Percentiles rank a stretch among this genome's conserved stretches.
Evolutionary conservation across 2,329 filamentous ascomycete species (phyloP).

Genomic region (Epichloe elymi): DNA sequence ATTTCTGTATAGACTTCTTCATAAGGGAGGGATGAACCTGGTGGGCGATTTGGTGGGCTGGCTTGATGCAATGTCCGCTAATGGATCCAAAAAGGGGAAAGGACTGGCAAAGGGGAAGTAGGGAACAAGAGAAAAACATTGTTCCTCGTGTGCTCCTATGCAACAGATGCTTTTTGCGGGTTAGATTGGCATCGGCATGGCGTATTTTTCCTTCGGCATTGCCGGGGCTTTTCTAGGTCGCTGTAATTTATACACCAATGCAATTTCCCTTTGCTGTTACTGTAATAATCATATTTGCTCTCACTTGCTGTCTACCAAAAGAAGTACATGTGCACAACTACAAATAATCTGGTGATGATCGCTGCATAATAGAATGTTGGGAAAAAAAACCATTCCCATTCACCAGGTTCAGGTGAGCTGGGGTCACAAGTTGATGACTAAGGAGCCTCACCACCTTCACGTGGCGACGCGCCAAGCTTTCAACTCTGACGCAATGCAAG

Average conservation of each 20-base stretch:
- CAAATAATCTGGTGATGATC: neutral
- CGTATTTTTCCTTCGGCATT: conserved; percentile 31
- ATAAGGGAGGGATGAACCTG: conserved; percentile 17
- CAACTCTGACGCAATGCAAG: neutral
- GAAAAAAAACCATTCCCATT: no score
- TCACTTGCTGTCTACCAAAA: neutral
- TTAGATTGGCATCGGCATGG: conserved; percentile 37
- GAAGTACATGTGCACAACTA: no score
- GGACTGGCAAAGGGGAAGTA: conserved; percentile 33
- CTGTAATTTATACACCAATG: conserved; percentile 52
- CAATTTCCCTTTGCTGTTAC: conserved; percentile 33
- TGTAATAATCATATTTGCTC: neutral
- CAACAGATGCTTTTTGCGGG: conserved; percentile 29
- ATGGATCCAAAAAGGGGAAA: conserved; percentile 29
- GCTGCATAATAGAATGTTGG: neutral
- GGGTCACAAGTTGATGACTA: conserved; percentile 3
- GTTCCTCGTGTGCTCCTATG: conserved; percentile 20
- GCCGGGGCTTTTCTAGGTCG: conserved; percentile 37
- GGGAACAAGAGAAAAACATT: conserved; percentile 23
- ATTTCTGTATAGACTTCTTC: conserved; percentile 29
- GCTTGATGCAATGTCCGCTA: conserved; percentile 24
- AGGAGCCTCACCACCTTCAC: neutral
- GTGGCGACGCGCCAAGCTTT: neutral
- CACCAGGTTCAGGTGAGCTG: neutral
- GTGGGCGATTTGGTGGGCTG: conserved; percentile 21